These are phyloP conservation scores for Heliamphora exappendiculata DNA, from an alignment of 148 eudicot genomes.

Conservation along the genomic window DNA sequence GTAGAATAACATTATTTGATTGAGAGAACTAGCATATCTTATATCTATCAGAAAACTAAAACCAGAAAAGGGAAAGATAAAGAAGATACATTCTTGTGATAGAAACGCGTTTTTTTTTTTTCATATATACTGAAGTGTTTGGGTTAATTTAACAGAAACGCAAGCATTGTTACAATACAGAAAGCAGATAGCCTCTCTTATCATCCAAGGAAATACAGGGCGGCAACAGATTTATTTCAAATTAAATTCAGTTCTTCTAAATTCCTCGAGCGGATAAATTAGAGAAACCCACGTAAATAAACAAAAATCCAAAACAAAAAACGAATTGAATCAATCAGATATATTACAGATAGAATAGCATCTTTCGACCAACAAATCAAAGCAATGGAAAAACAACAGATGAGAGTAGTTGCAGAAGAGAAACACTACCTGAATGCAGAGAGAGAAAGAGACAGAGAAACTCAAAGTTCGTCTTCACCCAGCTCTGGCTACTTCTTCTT, in stretches of 20 bases:
- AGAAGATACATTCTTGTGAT: too few relatives aligned
- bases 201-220: not conserved
- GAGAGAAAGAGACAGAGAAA: too few relatives aligned
- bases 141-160: too few relatives aligned
- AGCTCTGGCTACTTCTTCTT: not conserved
- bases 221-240: not conserved
- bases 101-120: too few relatives aligned
- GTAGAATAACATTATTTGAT: too few relatives aligned
- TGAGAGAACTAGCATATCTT: too few relatives aligned
- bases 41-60: not conserved
- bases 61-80: too few relatives aligned
- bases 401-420: not conserved
- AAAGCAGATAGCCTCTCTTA: not conserved
- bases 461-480: not conserved
- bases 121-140: too few relatives aligned
- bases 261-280: constrained; percentile 7
- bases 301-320: not conserved
- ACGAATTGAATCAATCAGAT: not conserved
- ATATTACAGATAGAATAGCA: not conserved
- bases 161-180: too few relatives aligned
- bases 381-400: constrained; percentile 9
- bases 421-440: constrained; percentile 8
- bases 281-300: not conserved
- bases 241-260: not conserved
- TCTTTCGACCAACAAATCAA: not conserved